A percentile compares a stretch with the other conserved stretches of the same genome.
These are phyloP conservation scores for Pelargonium cotyledonis DNA, from an alignment of 441 rosid genomes.

Conservation along the genomic window DNA sequence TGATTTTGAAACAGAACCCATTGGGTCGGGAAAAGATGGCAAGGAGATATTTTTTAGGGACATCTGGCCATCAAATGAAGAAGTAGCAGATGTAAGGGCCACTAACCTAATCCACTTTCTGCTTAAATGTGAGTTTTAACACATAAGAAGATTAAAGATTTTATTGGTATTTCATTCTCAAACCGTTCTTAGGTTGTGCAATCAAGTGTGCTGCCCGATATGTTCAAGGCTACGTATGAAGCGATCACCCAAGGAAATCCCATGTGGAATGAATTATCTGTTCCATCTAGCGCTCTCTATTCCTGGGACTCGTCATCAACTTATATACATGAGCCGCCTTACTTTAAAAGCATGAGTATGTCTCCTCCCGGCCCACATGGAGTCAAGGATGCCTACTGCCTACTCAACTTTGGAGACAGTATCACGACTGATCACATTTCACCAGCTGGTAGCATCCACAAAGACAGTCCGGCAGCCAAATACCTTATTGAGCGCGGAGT, in stretches of 20 bases:
- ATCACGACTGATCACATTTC: constrained; percentile 95
- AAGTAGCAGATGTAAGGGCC: constrained; percentile 59
- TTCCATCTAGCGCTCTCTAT: constrained; percentile 57
- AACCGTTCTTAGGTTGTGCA: constrained; percentile 58
- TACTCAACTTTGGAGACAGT: constrained; percentile 85
- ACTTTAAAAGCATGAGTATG: constrained; percentile 91
- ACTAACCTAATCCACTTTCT: background rate
- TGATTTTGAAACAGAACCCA: constrained; percentile 68
- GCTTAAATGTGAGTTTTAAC: no score
- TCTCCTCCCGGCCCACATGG: constrained; percentile 85
- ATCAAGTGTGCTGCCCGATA: constrained; percentile 75
- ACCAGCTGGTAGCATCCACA: constrained; percentile 93
- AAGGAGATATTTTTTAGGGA: constrained; percentile 65
- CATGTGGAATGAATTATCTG: constrained; percentile 86
- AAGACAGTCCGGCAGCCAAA: constrained; percentile 84
- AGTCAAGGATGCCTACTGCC: constrained; percentile 74
- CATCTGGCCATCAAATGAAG: constrained; percentile 87
- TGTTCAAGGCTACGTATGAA: constrained; percentile 87
- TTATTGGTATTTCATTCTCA: background rate
- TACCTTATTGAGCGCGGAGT: constrained; percentile 77
- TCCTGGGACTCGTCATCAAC: constrained; percentile 83
- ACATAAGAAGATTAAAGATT: no score
- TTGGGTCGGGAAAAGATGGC: constrained; percentile 74
- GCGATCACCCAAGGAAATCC: constrained; percentile 87
- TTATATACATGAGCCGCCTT: constrained; percentile 87